These are phyloP conservation scores for slime mould (Dictyostelium discoideum) DNA, from an alignment of 78 protist genomes.

Conservation along the genomic window DNA sequence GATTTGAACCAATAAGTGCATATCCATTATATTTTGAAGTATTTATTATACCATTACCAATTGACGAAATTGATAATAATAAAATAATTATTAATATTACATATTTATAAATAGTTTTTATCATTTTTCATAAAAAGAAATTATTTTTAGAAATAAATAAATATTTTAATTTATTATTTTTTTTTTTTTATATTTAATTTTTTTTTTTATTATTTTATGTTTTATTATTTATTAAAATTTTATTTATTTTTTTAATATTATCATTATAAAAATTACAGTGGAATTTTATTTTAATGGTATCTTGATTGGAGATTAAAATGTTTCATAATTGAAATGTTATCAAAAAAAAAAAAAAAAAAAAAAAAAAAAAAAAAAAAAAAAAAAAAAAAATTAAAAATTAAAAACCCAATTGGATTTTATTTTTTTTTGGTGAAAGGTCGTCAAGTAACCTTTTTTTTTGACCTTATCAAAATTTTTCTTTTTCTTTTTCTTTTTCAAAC, in stretches of 20 bases:
- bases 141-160: no score
- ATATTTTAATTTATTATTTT: no score
- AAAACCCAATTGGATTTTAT: no score
- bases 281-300: background rate
- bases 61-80: background rate
- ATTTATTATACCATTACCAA: background rate
- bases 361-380: no score
- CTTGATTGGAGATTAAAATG: background rate
- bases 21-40: conserved; percentile 57
- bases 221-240: background rate
- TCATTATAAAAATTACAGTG: background rate
- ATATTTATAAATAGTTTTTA: background rate
- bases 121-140: background rate
- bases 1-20: conserved; percentile 59
- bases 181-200: no score
- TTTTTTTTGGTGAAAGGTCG: background rate
- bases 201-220: background rate
- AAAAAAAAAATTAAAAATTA: no score
- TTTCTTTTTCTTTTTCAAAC: background rate
- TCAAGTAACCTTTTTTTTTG: background rate
- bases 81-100: background rate
- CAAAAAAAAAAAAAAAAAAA: background rate
- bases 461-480: background rate
- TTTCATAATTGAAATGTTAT: background rate
- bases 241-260: no score